Conservation (phyloP, 225 moss, liverwort and hornwort genomes). For the Rhytidiadelphus loreus region DNA sequence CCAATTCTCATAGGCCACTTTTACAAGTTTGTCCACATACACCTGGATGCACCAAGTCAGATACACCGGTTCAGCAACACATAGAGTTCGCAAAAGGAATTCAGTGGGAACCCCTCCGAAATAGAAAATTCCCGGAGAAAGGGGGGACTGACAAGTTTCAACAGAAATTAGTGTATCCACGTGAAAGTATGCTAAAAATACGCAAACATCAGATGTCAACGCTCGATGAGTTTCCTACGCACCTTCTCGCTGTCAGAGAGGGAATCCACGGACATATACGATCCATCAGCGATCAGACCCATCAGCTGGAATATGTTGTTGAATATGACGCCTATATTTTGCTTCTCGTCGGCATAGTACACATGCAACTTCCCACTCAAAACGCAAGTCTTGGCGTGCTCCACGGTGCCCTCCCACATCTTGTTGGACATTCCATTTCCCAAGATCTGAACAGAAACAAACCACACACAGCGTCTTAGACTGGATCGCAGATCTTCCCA, state of each 20-base stretch:
- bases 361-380: constrained; percentile 36
- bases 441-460: constrained; percentile 7
- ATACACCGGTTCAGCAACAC: neutral
- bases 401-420: constrained; percentile 48
- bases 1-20: constrained; percentile 55
- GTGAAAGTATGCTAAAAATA: neutral
- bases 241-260: constrained; percentile 52
- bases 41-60: neutral
- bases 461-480: neutral
- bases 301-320: constrained; percentile 44
- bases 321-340: constrained; percentile 36
- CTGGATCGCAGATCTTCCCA: neutral
- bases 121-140: neutral
- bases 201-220: neutral
- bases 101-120: neutral
- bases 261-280: constrained; percentile 51
- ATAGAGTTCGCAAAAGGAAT: neutral
- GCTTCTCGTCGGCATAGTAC: constrained; percentile 37
- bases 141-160: neutral
- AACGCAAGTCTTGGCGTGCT: constrained; percentile 38
- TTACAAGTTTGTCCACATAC: constrained; percentile 50
- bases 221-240: neutral
- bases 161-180: neutral
- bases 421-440: constrained; percentile 55
- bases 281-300: constrained; percentile 46